A percentile compares a stretch with the other conserved stretches of the same genome.
These are phyloP conservation scores for Uncinocarpus reesii DNA, from an alignment of 2,329 filamentous ascomycete genomes.

Conservation along the genomic window DNA sequence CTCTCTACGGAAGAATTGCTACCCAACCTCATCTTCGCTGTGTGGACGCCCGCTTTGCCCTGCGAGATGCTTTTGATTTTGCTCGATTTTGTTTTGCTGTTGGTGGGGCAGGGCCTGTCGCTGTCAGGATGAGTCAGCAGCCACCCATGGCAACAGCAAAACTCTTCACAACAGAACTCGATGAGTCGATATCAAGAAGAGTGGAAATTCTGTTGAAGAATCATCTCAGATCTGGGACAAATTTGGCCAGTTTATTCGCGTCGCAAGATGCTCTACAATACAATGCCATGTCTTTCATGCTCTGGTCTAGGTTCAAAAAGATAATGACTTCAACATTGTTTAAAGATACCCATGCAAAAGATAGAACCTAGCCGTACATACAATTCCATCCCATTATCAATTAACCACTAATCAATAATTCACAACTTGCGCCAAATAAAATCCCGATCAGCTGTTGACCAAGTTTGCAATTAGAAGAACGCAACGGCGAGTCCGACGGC, in stretches of 20 bases:
- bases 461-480: neutral
- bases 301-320: neutral
- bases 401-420: neutral
- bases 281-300: too few relatives aligned
- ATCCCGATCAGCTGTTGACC: neutral
- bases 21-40: too few relatives aligned
- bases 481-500: slow-evolving; percentile 1
- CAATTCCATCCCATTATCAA: neutral
- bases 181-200: too few relatives aligned
- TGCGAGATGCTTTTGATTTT: too few relatives aligned
- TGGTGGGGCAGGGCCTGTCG: neutral
- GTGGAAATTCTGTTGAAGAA: too few relatives aligned
- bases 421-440: neutral
- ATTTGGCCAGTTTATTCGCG: too few relatives aligned
- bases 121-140: neutral
- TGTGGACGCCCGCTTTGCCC: too few relatives aligned
- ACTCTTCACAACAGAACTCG: too few relatives aligned
- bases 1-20: too few relatives aligned
- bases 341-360: neutral
- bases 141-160: neutral
- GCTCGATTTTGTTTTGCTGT: too few relatives aligned
- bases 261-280: too few relatives aligned
- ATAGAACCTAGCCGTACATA: neutral
- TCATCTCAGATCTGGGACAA: too few relatives aligned
- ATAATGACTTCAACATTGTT: neutral